These are phyloP conservation scores for Psilocybe cubensis DNA, from an alignment of 768 basidiomycete genomes.

Conservation along the genomic window DNA sequence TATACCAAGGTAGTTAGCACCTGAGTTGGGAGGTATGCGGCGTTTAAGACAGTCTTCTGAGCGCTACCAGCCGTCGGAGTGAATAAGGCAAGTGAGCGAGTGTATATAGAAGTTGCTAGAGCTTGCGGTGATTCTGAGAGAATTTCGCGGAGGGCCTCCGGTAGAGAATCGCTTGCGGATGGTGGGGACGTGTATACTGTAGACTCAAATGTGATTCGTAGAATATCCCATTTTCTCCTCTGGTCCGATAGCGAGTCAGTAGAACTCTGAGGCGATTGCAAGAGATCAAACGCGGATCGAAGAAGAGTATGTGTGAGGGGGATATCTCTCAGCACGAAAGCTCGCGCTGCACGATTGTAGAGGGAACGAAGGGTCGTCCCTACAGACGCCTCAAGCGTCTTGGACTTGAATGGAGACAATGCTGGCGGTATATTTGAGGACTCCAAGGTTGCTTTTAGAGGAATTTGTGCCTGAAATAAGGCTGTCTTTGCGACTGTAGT, in stretches of 20 bases:
- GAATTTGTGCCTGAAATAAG: conserved; percentile 27
- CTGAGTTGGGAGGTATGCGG: conserved; percentile 68
- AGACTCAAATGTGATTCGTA: conserved; percentile 81
- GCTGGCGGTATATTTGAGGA: conserved; percentile 17
- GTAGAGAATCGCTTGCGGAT: conserved; percentile 44
- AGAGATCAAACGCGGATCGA: conserved; percentile 66
- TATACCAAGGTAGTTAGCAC: conserved; percentile 73
- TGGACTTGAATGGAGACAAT: conserved; percentile 8
- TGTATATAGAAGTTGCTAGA: conserved; percentile 57
- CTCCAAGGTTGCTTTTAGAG: conserved; percentile 43
- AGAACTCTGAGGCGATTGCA: conserved; percentile 43
- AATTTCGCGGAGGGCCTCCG: conserved; percentile 53
- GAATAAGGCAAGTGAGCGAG: conserved; percentile 70
- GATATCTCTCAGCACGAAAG: conserved; percentile 78
- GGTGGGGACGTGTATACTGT: conserved; percentile 69
- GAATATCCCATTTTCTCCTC: conserved; percentile 86
- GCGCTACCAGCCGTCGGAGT: conserved; percentile 47
- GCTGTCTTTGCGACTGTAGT: conserved; percentile 35
- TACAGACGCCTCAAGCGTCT: conserved; percentile 23
- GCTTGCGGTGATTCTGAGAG: conserved; percentile 62
- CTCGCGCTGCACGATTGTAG: conserved; percentile 77
- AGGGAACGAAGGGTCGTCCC: conserved; percentile 66
- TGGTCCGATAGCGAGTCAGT: conserved; percentile 51
- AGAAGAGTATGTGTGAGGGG: conserved; percentile 67
- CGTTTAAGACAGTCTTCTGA: conserved; percentile 39